A percentile compares a stretch with the other conserved stretches of the same genome.
Evolutionary conservation across 257 asterid genomes (phyloP).

Genomic region (Eucommia ulmoides): DNA sequence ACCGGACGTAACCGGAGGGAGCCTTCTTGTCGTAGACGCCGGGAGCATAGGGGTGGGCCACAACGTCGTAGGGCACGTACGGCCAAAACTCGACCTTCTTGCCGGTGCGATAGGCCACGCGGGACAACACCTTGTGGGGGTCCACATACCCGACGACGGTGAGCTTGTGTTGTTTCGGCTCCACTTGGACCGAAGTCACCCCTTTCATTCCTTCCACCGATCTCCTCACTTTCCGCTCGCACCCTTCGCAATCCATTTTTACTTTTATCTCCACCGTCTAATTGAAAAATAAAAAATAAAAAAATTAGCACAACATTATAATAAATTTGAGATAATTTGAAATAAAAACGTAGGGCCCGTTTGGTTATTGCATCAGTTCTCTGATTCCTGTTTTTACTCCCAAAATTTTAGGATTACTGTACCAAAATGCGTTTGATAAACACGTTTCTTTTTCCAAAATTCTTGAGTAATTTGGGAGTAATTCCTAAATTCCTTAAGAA

Average conservation of each 20-base stretch:
- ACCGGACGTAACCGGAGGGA: constrained; percentile 84
- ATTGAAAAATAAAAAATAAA: too few relatives aligned
- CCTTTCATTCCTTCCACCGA: constrained; percentile 97
- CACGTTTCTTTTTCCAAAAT: too few relatives aligned
- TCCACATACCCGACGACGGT: constrained; percentile 82
- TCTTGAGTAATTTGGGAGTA: too few relatives aligned
- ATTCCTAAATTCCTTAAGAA: too few relatives aligned
- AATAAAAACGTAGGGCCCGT: too few relatives aligned
- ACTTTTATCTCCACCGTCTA: constrained; percentile 93
- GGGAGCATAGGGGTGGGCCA: constrained; percentile 79
- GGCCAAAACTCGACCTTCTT: constrained; percentile 97
- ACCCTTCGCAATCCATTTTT: constrained; percentile 93
- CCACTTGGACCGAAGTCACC: constrained; percentile 53
- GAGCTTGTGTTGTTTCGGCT: constrained; percentile 77
- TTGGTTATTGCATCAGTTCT: too few relatives aligned
- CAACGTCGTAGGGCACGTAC: constrained; percentile 88
- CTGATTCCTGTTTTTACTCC: too few relatives aligned
- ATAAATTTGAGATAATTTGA: too few relatives aligned
- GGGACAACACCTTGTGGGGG: constrained; percentile 74
- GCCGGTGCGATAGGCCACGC: constrained; percentile 84
- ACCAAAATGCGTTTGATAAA: too few relatives aligned
- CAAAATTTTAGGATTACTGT: too few relatives aligned
- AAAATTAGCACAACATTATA: too few relatives aligned
- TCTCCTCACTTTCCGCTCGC: constrained; percentile 73
- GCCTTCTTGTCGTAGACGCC: constrained; percentile 89